Evolutionary conservation across 179 eudicot species (phyloP).

Genomic region (Beta lomatogona): DNA sequence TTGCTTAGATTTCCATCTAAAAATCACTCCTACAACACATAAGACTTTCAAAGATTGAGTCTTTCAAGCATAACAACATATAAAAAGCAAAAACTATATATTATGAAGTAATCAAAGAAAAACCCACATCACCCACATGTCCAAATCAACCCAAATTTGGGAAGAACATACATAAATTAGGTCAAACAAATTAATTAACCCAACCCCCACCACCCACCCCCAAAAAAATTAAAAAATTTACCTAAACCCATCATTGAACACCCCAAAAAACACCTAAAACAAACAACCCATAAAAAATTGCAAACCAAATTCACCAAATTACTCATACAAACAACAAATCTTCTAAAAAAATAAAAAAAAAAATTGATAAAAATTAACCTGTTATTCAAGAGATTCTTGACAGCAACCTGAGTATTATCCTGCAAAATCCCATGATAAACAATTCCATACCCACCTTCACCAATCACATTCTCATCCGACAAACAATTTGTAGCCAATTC

Average conservation of each 20-base stretch:
- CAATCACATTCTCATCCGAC: conserved; percentile 79
- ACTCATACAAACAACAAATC: background rate
- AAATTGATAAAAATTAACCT: conserved; percentile 37
- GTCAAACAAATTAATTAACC: conserved; percentile 1
- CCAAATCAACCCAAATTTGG: background rate
- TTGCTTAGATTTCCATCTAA: background rate
- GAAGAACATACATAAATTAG: background rate
- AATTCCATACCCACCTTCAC: conserved; percentile 96
- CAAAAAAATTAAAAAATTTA: no score
- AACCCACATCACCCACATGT: background rate
- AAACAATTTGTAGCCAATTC: conserved; percentile 77
- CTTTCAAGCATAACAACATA: background rate
- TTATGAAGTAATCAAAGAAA: background rate
- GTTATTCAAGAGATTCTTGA: conserved; percentile 83
- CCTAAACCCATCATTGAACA: background rate
- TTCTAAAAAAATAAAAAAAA: background rate
- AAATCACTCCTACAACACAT: background rate
- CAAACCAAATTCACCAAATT: background rate
- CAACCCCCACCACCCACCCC: background rate
- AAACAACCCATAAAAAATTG: background rate
- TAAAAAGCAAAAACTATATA: background rate
- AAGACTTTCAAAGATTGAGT: background rate
- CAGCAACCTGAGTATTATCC: conserved; percentile 73
- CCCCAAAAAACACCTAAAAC: background rate
- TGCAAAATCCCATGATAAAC: conserved; percentile 74